Conservation (phyloP, 2,329 filamentous ascomycete species). For the Keithomyces neogunnii region DNA sequence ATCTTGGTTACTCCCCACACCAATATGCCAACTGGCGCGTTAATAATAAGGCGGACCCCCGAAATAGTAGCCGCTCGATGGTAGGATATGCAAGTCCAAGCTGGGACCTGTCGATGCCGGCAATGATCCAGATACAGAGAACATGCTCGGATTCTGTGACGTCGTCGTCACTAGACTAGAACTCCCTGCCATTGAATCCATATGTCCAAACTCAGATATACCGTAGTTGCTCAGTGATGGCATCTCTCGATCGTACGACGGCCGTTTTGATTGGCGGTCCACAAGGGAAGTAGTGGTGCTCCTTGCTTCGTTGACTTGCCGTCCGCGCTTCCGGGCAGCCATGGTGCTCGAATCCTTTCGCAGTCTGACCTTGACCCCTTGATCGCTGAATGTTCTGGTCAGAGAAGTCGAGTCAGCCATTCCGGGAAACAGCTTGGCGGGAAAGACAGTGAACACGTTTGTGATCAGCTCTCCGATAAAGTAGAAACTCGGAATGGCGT, state of each 20-base stretch:
- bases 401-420: conserved; percentile 75
- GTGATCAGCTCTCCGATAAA: conserved; percentile 28
- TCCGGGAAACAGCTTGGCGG: conserved; percentile 65
- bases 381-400: conserved; percentile 76
- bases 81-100: conserved; percentile 8
- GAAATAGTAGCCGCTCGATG: conserved; percentile 12
- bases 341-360: conserved; percentile 69
- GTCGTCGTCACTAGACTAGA: conserved; percentile 6
- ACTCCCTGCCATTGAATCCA: conserved; percentile 6
- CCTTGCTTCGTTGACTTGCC: conserved; percentile 12
- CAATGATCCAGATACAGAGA: conserved; percentile 7
- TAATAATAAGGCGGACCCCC: conserved; percentile 10
- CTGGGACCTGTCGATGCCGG: conserved; percentile 10
- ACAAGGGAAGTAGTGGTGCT: conserved; percentile 7
- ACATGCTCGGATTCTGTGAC: conserved; percentile 6
- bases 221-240: conserved; percentile 9
- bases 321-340: conserved; percentile 38
- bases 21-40: neutral
- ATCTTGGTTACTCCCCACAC: neutral
- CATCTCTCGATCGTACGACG: conserved; percentile 12
- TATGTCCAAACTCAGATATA: conserved; percentile 10
- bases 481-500: conserved; percentile 12
- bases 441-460: conserved; percentile 57
- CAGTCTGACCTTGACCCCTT: conserved; percentile 74
- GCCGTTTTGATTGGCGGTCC: conserved; percentile 13